Evolutionary conservation across 352 stramenopile genomes (phyloP), one percentile per base, ranked within the genome.

Genomic region (Discostella stelligera): DNA sequence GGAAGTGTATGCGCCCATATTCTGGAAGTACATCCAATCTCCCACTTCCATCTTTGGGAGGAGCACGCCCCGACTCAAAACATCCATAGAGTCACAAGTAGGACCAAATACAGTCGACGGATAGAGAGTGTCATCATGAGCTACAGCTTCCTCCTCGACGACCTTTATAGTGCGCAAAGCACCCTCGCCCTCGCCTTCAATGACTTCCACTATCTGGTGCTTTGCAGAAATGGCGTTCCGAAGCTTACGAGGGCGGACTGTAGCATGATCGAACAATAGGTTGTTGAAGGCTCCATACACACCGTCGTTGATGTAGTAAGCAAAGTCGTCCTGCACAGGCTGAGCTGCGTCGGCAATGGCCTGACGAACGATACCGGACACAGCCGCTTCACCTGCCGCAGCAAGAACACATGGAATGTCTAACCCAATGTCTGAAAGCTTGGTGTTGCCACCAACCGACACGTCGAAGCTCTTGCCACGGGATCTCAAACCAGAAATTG

Each of bases 211-310:
- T 27, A 83, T 59, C 41, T 67, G 14, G 63, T 86, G 65, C 13
- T 77, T 60, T 30, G 59, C 52, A 27, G 71, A 63, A 50, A 75
- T 54, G 21, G 56, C 64, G 20, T 80, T 66, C 13, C 74, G 66
- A 23, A 88, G 66, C 27, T 84, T 76, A 66, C 73, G 82, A 75
- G 86, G 83, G 48, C 82, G 80, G 41, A 90, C 75, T 50, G 62
- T 90, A 37, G 95, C 94, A 74, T 98, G 96, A 83, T 98, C 95
- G 87, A 98, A 98, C 71, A 98, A 93, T 54, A 98, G 74, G 81
- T 95, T 97, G 89, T 98, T 98, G 91, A 98, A 98, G 64, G 94
- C 97, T 44, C 95, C 96, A 86, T 98, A 98, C 23, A 98, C 87
- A 50, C 96, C 96, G 84, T 98, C 96, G 77, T 98, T 98, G 66